Base-by-base conservation (phyloP, 129 eudicot species). In the Escallonia rubra region DNA sequence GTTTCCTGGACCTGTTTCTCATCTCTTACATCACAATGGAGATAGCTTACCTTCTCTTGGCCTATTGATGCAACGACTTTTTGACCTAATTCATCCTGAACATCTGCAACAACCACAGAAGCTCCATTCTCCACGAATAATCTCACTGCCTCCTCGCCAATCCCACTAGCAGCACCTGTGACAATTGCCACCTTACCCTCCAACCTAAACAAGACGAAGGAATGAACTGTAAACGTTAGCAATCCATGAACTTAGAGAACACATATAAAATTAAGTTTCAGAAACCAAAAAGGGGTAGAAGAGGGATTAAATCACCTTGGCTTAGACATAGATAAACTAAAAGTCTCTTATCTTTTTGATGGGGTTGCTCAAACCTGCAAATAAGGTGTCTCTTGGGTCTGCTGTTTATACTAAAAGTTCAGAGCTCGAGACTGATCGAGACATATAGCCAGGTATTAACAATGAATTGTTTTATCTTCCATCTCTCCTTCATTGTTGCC, bases 121-220 rank as follows among this genome's bases (percentile, higher is more conserved):
- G 97, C 97, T 23, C 97, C 97, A 6, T 90, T 45, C 46, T 65
- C 76, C 0, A 63, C 77, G 48, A 90, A 90, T 51, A 86, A 44
- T 67, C 88, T 80, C 0, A 76, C 90, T 0, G 94, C 42, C 8
- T 74, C 86, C 70, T 81, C 96, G 15, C 96, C 96, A 41, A 90
- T 86, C 73, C 96, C 96, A 74, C 96, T 86, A 3, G 96, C 96
- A 6, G 82, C 96, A 5, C 96, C 96, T 4, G 96, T 90, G 66
- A 90, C 79, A 2, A 90, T 72, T 45, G 96, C 96, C 55, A 90
- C 96, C 75, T 89, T 89, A 43, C 96, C 87, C 15, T 83, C 82
- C 83, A 89, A 86, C 76, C 93, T 85, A 15, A 7, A 63, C 34
- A 54, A 16, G 7, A 4, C 15, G 15, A 10, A 4, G 8, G 14